Base-by-base conservation (phyloP, 768 basidiomycete species). In the Hygrocybe coccinea region DNA sequence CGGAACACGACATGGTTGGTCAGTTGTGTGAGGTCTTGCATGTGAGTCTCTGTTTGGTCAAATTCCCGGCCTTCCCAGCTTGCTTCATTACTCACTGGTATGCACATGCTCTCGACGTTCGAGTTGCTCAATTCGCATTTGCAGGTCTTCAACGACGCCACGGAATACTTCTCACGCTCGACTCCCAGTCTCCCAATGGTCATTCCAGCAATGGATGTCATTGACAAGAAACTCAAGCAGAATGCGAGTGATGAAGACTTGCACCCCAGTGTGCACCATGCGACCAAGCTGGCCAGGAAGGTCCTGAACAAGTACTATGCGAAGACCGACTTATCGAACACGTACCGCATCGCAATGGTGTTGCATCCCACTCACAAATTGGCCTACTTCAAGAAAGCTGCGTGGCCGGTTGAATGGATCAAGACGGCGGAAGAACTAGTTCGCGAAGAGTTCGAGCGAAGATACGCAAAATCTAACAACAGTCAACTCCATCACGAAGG, bases 361-460 rank as follows among this genome's bases (percentile, higher is more conserved):
- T 65, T 74, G 7, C 69, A 74, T 55, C 72, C 71, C 1, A 54
- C 54, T 0, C 63, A 71, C 64, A 74, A 74, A 59, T 62, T 73
- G 1, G 47, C 54, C 7, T 75, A 75, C 52, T 73, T 75, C 56
- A 57, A 62, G 21, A 56, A 56, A 1, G 57, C 60, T 3, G 48
- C 57, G 2, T 74, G 74, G 73, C 56, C 63, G 4, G 19, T 48
- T 0, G 50, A 54, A 7, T 75, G 71, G 71, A 68, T 73, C 17
- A 29, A 59, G 1, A 63, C 58, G 0, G 67, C 72, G 2, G 36
- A 59, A 24, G 55, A 60, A 3, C 55, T 72, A 11, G 59, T 67
- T 4, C 19, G 39, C 1, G 57, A 65, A 0, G 64, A 66, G 44
- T 46, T n/a, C n/a, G n/a, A n/a, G n/a, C n/a, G n/a, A n/a, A n/a